Evolutionary conservation across 1,284 basidiomycete genomes (phyloP), one percentile per base, ranked within the genome.

Genomic region (Microbotryum lychnidis-dioicae): DNA sequence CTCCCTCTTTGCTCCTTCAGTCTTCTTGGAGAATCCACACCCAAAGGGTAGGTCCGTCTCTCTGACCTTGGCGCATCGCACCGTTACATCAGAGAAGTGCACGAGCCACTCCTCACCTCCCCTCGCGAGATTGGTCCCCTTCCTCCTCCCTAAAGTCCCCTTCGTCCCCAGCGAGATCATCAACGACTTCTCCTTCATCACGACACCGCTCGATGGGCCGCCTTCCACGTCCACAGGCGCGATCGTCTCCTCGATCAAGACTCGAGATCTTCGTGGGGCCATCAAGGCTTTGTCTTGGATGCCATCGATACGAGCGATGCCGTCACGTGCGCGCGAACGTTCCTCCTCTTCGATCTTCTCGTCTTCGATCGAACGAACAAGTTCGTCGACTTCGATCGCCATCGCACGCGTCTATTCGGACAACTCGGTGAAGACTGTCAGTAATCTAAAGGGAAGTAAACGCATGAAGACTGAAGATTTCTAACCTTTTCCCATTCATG

Each of bases 341-440:
- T 96, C 92, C 75, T 97, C 94, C 75, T 89, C 89, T 73, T 88
- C 87, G 56, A 91, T 88, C 81, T 97, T 97, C 77, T 97, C 91
- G 73, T 97, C 92, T 76, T 98, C 94, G 63, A 98, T 97, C 60
- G 87, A 89, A 54, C 93, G 83, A 49, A 98, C 92, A 69, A 97
- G 93, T 16, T 83, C 84, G 77, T 98, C 93, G 18, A 98, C 90
- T 74, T 97, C 92, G 27, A 92, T 90, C 0, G 97, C 92, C 90
- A 97, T 94, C 72, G 87, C 86, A 48, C 97, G 79, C 23, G 60
- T 62, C 61, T 60, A 42, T 23, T 14, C 2, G 3, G 6, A 6
- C 2, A n/a, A 3, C 0, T 33, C 3, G 18, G 18, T 23, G 25
- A 12, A 18, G 9, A 48, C 14, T n/a, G 46, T 45, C 44, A 25